Base-by-base conservation (phyloP, 2,329 filamentous ascomycete genomes). In the Fusarium sp. region DNA sequence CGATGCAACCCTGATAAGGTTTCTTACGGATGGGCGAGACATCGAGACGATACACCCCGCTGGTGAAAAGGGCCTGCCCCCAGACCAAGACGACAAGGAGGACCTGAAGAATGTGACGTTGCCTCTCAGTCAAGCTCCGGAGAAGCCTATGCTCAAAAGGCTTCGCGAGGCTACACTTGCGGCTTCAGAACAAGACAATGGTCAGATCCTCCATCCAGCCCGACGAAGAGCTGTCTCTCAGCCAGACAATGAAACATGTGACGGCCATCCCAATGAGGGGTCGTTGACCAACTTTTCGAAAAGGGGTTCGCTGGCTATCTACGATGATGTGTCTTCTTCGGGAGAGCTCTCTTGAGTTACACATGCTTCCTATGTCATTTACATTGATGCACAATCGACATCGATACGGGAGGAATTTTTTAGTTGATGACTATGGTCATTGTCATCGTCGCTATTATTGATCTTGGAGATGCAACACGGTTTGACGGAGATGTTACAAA, bases 271-370 rank as follows among this genome's bases (percentile, higher is more conserved):
- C 6, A 45, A 14, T 8, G 41, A 2, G 9, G 6, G 5, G 20
- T 43, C 7, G 41, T 43, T 22, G n/a, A 22, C 5, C 9, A 22
- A 22, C n/a, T 43, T 5, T 43, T 22, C 5, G 41, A 14, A 43
- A 43, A 5, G 10, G 1, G 0, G 13, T 22, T 5, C 1, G 1
- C 41, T 3, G 20, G 20, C 22, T 22, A 6, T 10, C n/a, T 22
- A 43, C 41, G 13, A 5, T 20, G n/a, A 22, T 43, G 14, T 10
- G n/a, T 7, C 41, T 8, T 4, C n/a, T n/a, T 10, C 20, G 22
- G 41, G 2, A 45, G 41, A 22, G 41, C 20, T 8, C 41, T 8
- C 41, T 22, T 14, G 20, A 45, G 41, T 45, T 45, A 45, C 41
- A 5, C 5, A 22, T 20, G 41, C 41, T 22, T 5, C 6, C 22